phyloP scores from a whole-genome alignment of 192 early-diverging fungal species.

The Helicostylum pulchrum region DNA sequence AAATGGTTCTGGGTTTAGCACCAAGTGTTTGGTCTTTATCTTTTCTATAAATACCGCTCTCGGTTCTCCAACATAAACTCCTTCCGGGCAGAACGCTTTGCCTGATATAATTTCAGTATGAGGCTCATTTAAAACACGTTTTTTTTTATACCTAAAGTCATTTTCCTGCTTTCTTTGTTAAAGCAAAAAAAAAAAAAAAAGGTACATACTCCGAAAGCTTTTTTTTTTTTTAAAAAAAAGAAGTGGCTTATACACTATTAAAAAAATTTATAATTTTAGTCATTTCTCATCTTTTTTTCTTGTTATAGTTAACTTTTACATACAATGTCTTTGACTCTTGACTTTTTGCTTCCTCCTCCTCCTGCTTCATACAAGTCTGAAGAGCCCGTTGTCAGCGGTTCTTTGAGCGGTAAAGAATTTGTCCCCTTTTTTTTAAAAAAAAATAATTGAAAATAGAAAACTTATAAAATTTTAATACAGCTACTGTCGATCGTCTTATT shows the following conservation, averaged over 20 bases:
- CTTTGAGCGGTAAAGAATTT: constrained; percentile 37
- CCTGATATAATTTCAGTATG: too few relatives aligned
- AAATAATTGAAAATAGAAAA: neutral
- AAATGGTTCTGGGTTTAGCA: too few relatives aligned
- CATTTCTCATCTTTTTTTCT: constrained; percentile 12
- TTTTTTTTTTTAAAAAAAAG: too few relatives aligned
- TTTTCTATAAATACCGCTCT: too few relatives aligned
- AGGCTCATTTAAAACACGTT: too few relatives aligned
- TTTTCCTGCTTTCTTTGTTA: too few relatives aligned
- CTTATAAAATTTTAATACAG: constrained; percentile 10
- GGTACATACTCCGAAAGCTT: too few relatives aligned
- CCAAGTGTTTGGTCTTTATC: too few relatives aligned
- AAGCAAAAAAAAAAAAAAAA: too few relatives aligned
- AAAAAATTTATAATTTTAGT: constrained; percentile 6
- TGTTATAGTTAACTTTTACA: constrained; percentile 9
- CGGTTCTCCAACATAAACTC: too few relatives aligned
- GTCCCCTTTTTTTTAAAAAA: neutral
- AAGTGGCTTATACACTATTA: neutral
- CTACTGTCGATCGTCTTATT: constrained; percentile 37
- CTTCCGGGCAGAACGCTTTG: too few relatives aligned
- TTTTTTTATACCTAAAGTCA: too few relatives aligned
- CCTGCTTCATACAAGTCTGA: constrained; percentile 61
- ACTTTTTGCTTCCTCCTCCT: constrained; percentile 71
- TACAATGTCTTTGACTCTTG: constrained; percentile 44
- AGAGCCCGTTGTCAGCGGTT: constrained; percentile 37